Percentiles rank a stretch among this genome's conserved stretches.
Evolutionary conservation across 1,284 basidiomycete species (phyloP).

Genomic region (Microbotryum lychnidis-dioicae): DNA sequence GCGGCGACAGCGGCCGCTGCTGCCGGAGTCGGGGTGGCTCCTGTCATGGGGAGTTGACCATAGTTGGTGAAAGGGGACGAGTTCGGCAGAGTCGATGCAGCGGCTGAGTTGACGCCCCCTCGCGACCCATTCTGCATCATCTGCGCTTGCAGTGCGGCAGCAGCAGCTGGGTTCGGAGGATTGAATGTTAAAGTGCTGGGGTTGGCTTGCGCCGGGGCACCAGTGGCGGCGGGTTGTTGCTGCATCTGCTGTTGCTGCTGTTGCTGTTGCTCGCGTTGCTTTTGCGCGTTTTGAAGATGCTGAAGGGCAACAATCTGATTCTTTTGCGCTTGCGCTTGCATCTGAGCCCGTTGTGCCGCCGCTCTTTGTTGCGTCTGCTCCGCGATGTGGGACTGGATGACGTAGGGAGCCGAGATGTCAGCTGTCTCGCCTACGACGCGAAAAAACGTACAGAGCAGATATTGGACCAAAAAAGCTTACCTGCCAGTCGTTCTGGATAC

Average conservation of each 20-base stretch:
- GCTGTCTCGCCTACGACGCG: slow-evolving; percentile 10
- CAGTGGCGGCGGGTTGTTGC: slow-evolving; percentile 1
- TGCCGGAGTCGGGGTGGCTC: background rate
- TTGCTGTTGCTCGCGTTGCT: slow-evolving; percentile 12
- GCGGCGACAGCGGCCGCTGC: background rate
- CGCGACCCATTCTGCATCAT: slow-evolving; percentile 6
- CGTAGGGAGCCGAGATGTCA: background rate
- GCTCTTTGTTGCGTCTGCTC: background rate
- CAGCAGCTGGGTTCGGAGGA: slow-evolving; percentile 12
- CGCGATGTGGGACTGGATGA: background rate
- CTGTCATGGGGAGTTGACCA: background rate
- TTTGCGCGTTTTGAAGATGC: slow-evolving; percentile 6
- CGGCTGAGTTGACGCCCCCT: slow-evolving; percentile 6
- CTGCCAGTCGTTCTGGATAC: slow-evolving; percentile 21
- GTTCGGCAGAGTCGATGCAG: slow-evolving; percentile 2
- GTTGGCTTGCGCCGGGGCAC: slow-evolving; percentile 7
- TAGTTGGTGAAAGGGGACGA: background rate
- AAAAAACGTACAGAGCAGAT: background rate
- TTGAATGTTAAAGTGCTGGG: background rate
- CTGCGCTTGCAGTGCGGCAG: slow-evolving; percentile 8
- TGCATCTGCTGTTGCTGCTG: slow-evolving; percentile 6
- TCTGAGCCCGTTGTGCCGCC: slow-evolving; percentile 9
- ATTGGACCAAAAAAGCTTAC: background rate
- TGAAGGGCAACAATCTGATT: background rate
- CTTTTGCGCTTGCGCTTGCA: slow-evolving; percentile 11